A percentile compares a stretch with the other conserved stretches of the same genome.
phyloP scores from a whole-genome alignment of 306 rosid species.

The Gleditsia sinensis region DNA sequence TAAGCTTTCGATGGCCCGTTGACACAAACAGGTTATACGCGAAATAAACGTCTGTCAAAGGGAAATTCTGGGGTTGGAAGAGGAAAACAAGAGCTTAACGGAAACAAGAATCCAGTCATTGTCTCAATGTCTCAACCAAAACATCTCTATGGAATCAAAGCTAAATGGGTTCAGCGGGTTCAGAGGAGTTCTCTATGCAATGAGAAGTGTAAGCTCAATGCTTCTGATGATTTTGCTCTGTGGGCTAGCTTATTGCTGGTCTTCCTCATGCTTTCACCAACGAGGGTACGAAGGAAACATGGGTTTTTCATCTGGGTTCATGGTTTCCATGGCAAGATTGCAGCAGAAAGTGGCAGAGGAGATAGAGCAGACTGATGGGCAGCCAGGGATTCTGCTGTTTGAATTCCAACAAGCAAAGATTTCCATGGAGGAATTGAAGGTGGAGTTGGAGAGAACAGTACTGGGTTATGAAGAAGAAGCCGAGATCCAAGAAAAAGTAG shows the following conservation, averaged over 20 bases:
- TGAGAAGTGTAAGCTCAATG: conserved; percentile 71
- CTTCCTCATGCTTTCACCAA: conserved; percentile 58
- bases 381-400: conserved; percentile 60
- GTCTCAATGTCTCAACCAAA: conserved; percentile 46
- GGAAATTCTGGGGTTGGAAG: conserved; percentile 68
- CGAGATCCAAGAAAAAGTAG: conserved; percentile 50
- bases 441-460: conserved; percentile 56
- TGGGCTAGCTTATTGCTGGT: conserved; percentile 65
- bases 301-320: conserved; percentile 58
- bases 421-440: conserved; percentile 63
- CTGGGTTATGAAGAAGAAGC: conserved; percentile 27
- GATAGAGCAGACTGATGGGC: conserved; percentile 59
- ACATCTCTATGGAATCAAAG: conserved; percentile 53
- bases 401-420: conserved; percentile 66
- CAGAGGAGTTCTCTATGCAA: conserved; percentile 76
- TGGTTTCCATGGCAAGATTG: conserved; percentile 59
- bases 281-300: conserved; percentile 38
- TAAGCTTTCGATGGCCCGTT: neutral
- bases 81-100: conserved; percentile 67
- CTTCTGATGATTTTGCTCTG: conserved; percentile 64
- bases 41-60: conserved; percentile 69
- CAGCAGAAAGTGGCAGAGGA: conserved; percentile 65
- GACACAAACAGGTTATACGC: conserved; percentile 47
- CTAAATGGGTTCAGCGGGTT: conserved; percentile 81
- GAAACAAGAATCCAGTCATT: conserved; percentile 69